A percentile compares a stretch with the other conserved stretches of the same genome.
These are phyloP conservation scores for Cyberlindnera euphorbiiphila DNA, from an alignment of 805 yeast genomes.

Conservation along the genomic window DNA sequence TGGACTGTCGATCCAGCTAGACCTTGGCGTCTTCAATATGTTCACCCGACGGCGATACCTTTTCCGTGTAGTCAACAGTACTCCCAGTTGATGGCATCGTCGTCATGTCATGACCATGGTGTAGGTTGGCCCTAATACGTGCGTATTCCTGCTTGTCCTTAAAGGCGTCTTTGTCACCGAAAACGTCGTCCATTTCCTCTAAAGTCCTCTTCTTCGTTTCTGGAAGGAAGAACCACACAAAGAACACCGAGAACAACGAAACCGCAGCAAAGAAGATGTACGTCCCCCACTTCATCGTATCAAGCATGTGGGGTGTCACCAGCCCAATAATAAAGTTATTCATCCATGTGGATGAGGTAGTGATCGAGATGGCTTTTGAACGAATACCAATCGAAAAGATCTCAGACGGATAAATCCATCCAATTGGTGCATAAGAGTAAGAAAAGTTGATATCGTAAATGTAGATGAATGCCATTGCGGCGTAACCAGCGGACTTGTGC, in stretches of 20 bases:
- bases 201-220: slow-evolving; percentile 8
- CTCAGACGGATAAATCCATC: slow-evolving; percentile 43
- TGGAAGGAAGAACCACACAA: slow-evolving; percentile 5
- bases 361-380: slow-evolving; percentile 40
- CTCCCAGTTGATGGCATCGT: too few species aligned
- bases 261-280: slow-evolving; percentile 32
- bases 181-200: slow-evolving; percentile 13
- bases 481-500: slow-evolving; percentile 32
- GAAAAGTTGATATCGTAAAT: slow-evolving; percentile 43
- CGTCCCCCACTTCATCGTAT: slow-evolving; percentile 39
- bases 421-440: slow-evolving; percentile 42
- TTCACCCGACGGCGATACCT: background rate
- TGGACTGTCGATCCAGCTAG: too few species aligned
- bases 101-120: background rate
- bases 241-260: slow-evolving; percentile 4
- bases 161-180: slow-evolving; percentile 8
- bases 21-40: background rate
- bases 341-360: slow-evolving; percentile 43
- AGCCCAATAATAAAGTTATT: slow-evolving; percentile 45
- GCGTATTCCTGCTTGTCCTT: slow-evolving; percentile 5
- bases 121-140: slow-evolving; percentile 1
- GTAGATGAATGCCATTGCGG: slow-evolving; percentile 39
- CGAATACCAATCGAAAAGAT: slow-evolving; percentile 40
- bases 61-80: background rate
- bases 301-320: slow-evolving; percentile 40